Evolutionary conservation across 140 eudicot species (phyloP).

Genomic region (Flaveria floridana): DNA sequence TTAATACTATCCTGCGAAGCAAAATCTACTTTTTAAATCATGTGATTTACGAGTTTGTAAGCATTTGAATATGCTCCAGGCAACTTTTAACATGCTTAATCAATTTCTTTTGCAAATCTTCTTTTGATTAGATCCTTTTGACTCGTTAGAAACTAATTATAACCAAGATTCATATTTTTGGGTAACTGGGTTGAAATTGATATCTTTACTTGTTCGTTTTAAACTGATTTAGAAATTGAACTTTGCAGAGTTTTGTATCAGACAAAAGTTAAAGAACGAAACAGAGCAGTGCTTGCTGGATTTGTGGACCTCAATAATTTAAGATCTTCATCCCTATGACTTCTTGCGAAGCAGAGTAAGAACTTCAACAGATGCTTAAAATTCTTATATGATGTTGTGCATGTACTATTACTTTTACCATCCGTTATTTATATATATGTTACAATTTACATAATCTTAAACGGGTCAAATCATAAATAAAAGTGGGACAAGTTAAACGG

Average conservation of each 20-base stretch:
- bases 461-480: neutral
- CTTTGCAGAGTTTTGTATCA: conserved; percentile 75
- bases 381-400: neutral
- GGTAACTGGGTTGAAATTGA: conserved; percentile 5
- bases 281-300: conserved; percentile 75
- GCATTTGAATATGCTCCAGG: neutral
- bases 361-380: conserved; percentile 9
- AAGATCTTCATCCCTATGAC: conserved; percentile 57
- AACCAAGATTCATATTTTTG: neutral
- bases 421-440: neutral
- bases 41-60: conserved; percentile 1
- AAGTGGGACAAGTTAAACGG: neutral
- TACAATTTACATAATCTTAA: neutral
- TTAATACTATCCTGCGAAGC: neutral
- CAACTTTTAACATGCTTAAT: neutral
- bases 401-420: neutral
- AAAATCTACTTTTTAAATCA: neutral
- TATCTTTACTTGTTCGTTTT: neutral
- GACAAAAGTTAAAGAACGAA: conserved; percentile 86
- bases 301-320: conserved; percentile 51
- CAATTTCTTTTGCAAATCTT: neutral
- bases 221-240: neutral
- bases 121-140: neutral
- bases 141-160: neutral
- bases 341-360: neutral